Evolutionary conservation across 2,329 filamentous ascomycete species (phyloP).

Genomic region (Sarocladium strictum): DNA sequence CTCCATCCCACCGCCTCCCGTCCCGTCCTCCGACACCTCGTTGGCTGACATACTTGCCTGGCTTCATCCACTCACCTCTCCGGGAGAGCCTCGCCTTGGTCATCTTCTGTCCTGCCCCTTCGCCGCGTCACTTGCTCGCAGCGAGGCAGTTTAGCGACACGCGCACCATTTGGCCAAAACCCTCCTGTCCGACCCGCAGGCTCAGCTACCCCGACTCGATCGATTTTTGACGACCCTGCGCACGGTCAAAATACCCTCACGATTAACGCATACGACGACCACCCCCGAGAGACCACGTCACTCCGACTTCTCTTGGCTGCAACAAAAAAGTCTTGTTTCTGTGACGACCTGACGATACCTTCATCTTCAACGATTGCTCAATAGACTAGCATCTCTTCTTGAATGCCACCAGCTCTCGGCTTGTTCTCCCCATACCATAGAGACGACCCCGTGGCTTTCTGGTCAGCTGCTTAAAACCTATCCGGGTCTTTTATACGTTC

Average conservation of each 20-base stretch:
- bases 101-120: not conserved
- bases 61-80: slow-evolving; percentile 8
- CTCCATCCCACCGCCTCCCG: not conserved
- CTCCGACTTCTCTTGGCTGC: not conserved
- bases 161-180: not conserved
- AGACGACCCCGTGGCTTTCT: not conserved
- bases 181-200: slow-evolving; percentile 4
- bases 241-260: slow-evolving; percentile 8
- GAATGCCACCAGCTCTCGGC: not conserved
- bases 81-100: slow-evolving; percentile 1
- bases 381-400: not conserved
- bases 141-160: not conserved
- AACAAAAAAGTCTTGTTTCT: slow-evolving; percentile 2
- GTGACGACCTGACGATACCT: slow-evolving; percentile 1
- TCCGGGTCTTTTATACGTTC: not conserved
- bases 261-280: slow-evolving; percentile 6
- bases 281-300: not conserved
- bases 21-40: slow-evolving; percentile 5
- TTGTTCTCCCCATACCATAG: not conserved
- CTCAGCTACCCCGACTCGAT: slow-evolving; percentile 7
- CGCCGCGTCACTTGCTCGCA: slow-evolving; percentile 2
- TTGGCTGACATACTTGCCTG: not conserved
- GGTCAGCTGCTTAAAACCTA: not conserved
- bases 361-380: not conserved
- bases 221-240: slow-evolving; percentile 6